Evolutionary conservation across 306 rosid species (phyloP).

Genomic region (Rosa rugosa): DNA sequence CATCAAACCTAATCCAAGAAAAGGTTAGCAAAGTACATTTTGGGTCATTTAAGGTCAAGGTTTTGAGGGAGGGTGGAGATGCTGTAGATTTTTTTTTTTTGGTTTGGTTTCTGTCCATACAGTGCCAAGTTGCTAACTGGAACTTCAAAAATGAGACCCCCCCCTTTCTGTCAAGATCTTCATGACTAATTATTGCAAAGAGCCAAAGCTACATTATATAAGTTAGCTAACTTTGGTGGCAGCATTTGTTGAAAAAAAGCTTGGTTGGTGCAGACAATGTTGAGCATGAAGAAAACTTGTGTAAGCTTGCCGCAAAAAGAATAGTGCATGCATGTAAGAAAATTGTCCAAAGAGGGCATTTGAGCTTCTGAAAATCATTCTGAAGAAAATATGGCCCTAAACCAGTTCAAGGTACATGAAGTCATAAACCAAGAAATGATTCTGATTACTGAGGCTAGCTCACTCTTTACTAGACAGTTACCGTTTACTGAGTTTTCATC

Average conservation of each 20-base stretch:
- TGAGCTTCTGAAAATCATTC: not conserved
- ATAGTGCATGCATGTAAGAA: not conserved
- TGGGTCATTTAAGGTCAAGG: not conserved
- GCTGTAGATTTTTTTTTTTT: not conserved
- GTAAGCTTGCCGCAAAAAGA: not conserved
- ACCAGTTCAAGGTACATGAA: not conserved
- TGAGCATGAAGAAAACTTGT: not conserved
- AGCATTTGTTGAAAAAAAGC: slow-evolving; percentile 1
- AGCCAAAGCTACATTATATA: not conserved
- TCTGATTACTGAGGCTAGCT: not conserved
- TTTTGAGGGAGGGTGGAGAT: not conserved
- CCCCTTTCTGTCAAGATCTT: not conserved
- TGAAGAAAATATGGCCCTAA: not conserved
- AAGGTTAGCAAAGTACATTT: not conserved
- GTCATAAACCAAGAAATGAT: not conserved
- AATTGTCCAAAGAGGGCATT: not conserved
- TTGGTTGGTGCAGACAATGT: not conserved
- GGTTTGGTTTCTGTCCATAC: not conserved
- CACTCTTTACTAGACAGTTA: slow-evolving; percentile 25
- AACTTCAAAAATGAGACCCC: not conserved
- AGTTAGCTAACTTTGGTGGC: not conserved
- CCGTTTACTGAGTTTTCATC: slow-evolving; percentile 62
- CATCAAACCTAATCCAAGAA: not conserved
- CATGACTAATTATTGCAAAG: not conserved
- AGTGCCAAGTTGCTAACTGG: not conserved